These are phyloP conservation scores for Colletotrichum simmondsii DNA, from an alignment of 2,329 filamentous ascomycete species.

Conservation along the genomic window DNA sequence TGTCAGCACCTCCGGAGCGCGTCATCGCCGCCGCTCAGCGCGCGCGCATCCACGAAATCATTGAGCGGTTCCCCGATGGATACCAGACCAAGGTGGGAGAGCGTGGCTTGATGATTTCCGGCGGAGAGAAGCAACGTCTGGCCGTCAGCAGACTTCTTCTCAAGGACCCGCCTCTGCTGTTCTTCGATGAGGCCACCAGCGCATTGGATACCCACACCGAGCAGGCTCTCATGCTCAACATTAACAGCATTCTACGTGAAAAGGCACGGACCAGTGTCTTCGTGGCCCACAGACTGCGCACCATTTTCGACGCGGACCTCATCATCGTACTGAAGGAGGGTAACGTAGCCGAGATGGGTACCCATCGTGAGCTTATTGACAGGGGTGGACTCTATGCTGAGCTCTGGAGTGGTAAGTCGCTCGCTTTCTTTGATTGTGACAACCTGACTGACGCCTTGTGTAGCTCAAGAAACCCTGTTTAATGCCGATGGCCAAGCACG, in stretches of 20 bases:
- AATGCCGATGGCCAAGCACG: conserved; percentile 56
- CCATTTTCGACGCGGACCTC: conserved; percentile 91
- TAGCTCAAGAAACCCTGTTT: conserved; percentile 73
- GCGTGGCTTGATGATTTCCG: conserved; percentile 95
- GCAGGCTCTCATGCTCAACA: conserved; percentile 88
- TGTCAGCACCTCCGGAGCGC: conserved; percentile 78
- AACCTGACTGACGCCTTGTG: conserved; percentile 34
- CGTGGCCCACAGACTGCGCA: conserved; percentile 90
- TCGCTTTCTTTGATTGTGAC: not conserved
- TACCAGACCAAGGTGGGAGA: conserved; percentile 94
- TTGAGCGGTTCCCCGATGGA: conserved; percentile 83
- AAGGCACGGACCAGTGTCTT: conserved; percentile 93
- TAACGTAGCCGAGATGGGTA: conserved; percentile 87
- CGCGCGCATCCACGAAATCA: conserved; percentile 86
- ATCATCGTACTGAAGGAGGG: conserved; percentile 93
- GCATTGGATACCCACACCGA: conserved; percentile 95
- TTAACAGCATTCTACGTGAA: conserved; percentile 90
- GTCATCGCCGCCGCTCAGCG: conserved; percentile 83
- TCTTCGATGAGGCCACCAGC: conserved; percentile 95
- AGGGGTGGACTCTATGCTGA: conserved; percentile 84
- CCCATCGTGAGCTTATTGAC: conserved; percentile 86
- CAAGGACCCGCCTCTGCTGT: conserved; percentile 89
- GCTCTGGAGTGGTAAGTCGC: conserved; percentile 83
- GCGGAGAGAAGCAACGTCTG: conserved; percentile 91
- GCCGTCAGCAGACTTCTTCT: conserved; percentile 86